Base-by-base conservation (phyloP, 169 alveolate genomes). In the Eimeria praecox region DNA sequence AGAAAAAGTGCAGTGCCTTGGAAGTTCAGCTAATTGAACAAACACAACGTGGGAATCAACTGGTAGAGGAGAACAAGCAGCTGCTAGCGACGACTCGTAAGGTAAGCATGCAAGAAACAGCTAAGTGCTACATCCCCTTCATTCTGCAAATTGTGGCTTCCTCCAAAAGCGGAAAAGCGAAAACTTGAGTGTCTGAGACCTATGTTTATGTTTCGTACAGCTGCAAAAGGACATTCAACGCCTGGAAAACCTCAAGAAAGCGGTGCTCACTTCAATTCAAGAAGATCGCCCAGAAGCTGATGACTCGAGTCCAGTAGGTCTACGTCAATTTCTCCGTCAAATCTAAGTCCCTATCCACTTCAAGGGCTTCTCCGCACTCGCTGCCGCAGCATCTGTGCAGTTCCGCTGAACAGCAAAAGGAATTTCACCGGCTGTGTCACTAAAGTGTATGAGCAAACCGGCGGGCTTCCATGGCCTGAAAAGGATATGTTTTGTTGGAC, bases 1-100 rank as follows among this genome's bases (percentile, higher is more conserved):
- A 98, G 96, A 98, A 97, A 96, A 97, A 97, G 90, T 96, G 96
- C 97, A 97, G 98, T 96, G 96, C 97, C 87, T 93, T 98, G 59
- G 99, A 98, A 75, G 99, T 97, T 22, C 98, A 98, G 95, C 96
- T 98, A 71, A 96, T 98, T 49, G 98, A 98, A 89, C 89, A 97
- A 62, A 97, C 98, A 33, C 99, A 98, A 95, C 95, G 98, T n/a
- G 98, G 98, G 52, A 97, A 98, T 91, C 98, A 97, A 59, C 80
- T 98, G 85, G 96, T 98, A 0, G 98, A 97, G 66, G 99, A 98
- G 95, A 98, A 98, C 97, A 97, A 97, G 75, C 97, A 97, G 69
- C 95, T 98, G 52, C 95, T 98, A 24, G 88, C 96, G 44, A 97
- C 98, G 35, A 97, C 97, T 56, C 97, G 97, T 95, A 97, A 97